These are phyloP conservation scores for Phaffomyces opuntiae DNA, from an alignment of 805 yeast species.

Conservation along the genomic window DNA sequence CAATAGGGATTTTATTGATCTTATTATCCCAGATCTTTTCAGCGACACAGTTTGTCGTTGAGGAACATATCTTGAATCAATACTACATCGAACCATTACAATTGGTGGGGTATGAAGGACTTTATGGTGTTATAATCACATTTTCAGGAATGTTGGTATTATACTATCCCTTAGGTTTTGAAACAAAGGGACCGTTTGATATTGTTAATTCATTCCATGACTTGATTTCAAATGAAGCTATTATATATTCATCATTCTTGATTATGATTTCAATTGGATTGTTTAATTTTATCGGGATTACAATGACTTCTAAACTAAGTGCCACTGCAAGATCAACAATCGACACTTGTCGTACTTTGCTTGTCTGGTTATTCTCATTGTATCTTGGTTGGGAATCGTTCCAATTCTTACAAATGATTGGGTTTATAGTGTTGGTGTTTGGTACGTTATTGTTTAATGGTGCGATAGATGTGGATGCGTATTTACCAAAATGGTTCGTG, in stretches of 20 bases:
- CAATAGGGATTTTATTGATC: constrained; percentile 52
- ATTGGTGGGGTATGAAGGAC: constrained; percentile 70
- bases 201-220: constrained; percentile 42
- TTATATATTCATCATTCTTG: constrained; percentile 48
- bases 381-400: constrained; percentile 71
- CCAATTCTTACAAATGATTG: constrained; percentile 51
- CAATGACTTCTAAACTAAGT: constrained; percentile 55
- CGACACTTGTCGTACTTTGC: constrained; percentile 67
- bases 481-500: constrained; percentile 42
- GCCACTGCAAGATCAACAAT: constrained; percentile 78
- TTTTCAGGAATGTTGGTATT: constrained; percentile 37
- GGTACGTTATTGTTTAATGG: constrained; percentile 76
- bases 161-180: constrained; percentile 33
- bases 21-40: constrained; percentile 58
- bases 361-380: constrained; percentile 71
- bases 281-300: constrained; percentile 69
- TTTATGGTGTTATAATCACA: constrained; percentile 49
- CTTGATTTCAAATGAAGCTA: constrained; percentile 34
- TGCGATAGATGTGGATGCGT: constrained; percentile 46
- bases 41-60: constrained; percentile 73
- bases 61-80: constrained; percentile 55
- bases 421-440: constrained; percentile 54
- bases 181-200: constrained; percentile 43
- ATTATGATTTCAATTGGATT: constrained; percentile 68
- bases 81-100: constrained; percentile 52